Base-by-base conservation (phyloP, 1,284 basidiomycete genomes). In the Phylloporus sp. region DNA sequence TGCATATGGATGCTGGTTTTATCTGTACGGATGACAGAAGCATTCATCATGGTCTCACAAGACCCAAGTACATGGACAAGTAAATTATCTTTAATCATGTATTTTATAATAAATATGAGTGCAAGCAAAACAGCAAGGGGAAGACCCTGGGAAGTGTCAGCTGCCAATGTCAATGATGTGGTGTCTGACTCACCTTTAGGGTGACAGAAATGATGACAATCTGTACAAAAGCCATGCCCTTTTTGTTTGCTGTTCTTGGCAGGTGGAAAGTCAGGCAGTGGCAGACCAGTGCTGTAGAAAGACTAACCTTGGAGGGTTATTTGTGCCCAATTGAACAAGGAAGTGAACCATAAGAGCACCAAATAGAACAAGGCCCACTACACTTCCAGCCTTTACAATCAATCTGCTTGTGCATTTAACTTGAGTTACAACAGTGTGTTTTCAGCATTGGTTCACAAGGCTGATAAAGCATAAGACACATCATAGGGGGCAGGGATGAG, bases 11-110 rank as follows among this genome's bases (percentile, higher is more conserved):
- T 94, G 60, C 94, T 94, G 2, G 96, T 97, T 85, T 98, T 98
- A 85, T 98, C 96, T 27, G 96, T 98, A 83, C 96, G 98, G 37
- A 98, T 89, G 70, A 98, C 97, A 29, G 93, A 97, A 19, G 96
- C 94, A 78, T 99, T 98, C 43, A 94, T 97, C 97, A 99, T 99
- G 11, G 95, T 99, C 85, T 99, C 97, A 81, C 97, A 99, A 35
- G 95, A 96, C 19, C 95, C 94, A 45, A 99, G 89, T 4, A 99
- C 93, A 71, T 97, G 95, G 25, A 99, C 97, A 60, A 99, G 90
- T 0, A 99, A 85, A 69, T 97, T 97, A 80, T 96, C 94, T 77
- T 92, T 89, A 25, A 96, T 95, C 97, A 99, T 99, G 37, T 97
- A 91, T 78, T 95, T 97, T 59, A 97, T 99, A 0, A 97, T 97